These are phyloP conservation scores for Sugiyamaella paludigena DNA, from an alignment of 1,139 yeast species.

Conservation along the genomic window DNA sequence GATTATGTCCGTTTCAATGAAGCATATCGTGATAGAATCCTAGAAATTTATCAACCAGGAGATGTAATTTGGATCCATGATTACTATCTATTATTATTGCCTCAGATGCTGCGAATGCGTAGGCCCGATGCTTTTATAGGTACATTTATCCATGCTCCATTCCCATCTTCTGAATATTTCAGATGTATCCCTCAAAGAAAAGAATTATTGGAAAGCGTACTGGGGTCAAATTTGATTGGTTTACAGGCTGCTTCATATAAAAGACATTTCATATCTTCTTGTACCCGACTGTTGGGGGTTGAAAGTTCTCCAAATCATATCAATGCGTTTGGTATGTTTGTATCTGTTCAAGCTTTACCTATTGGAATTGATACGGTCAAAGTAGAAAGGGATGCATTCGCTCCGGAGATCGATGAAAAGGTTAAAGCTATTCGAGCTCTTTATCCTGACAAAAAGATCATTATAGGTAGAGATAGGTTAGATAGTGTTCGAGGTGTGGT, in stretches of 20 bases:
- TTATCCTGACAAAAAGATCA: slow-evolving; percentile 73
- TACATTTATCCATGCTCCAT: slow-evolving; percentile 70
- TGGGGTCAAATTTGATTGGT: slow-evolving; percentile 83
- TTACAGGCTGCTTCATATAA: slow-evolving; percentile 86
- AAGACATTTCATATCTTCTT: slow-evolving; percentile 86
- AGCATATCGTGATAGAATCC: slow-evolving; percentile 77
- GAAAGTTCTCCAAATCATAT: slow-evolving; percentile 57
- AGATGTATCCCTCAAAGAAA: slow-evolving; percentile 81
- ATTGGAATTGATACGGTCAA: slow-evolving; percentile 77
- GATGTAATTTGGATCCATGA: slow-evolving; percentile 96
- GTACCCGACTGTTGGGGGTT: slow-evolving; percentile 47
- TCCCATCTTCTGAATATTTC: slow-evolving; percentile 95
- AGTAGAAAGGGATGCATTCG: slow-evolving; percentile 49
- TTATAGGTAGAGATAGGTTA: slow-evolving; percentile 92
- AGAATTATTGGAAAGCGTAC: slow-evolving; percentile 80
- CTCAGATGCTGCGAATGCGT: slow-evolving; percentile 81
- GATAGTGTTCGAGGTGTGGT: slow-evolving; percentile 97
- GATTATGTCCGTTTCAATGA: slow-evolving; percentile 90
- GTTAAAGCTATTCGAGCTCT: slow-evolving; percentile 55
- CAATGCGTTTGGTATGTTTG: slow-evolving; percentile 71
- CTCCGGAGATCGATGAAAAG: slow-evolving; percentile 44
- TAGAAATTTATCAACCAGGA: slow-evolving; percentile 74
- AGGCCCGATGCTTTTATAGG: slow-evolving; percentile 80
- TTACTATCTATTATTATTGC: slow-evolving; percentile 78
- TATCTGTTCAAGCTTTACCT: slow-evolving; percentile 72